These are phyloP conservation scores for Casaregolazyma lundiana DNA, from an alignment of 1,139 yeast species.

Conservation along the genomic window DNA sequence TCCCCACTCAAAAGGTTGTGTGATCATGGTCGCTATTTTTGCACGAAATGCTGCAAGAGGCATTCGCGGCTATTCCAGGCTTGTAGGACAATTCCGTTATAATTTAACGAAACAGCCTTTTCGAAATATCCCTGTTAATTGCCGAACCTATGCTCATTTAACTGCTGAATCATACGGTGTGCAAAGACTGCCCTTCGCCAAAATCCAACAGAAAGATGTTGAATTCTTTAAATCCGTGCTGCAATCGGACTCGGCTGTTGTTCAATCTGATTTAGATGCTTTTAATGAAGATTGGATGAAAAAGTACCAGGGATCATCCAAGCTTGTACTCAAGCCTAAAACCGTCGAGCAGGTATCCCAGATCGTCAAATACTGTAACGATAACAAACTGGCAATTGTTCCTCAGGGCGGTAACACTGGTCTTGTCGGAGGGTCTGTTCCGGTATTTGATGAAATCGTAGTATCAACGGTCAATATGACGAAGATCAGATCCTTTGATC, in stretches of 20 bases:
- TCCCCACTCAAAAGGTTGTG: too few relatives aligned
- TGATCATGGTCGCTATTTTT: background rate
- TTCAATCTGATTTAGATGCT: constrained; percentile 57
- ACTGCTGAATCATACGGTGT: constrained; percentile 32
- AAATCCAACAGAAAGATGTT: constrained; percentile 55
- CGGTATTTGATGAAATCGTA: constrained; percentile 87
- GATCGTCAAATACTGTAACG: constrained; percentile 79
- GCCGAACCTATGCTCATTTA: constrained; percentile 21
- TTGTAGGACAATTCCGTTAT: background rate
- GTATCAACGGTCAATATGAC: constrained; percentile 67
- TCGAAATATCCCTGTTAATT: background rate
- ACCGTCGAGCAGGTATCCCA: constrained; percentile 72
- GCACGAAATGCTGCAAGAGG: background rate
- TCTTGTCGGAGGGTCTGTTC: constrained; percentile 90
- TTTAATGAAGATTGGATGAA: constrained; percentile 96
- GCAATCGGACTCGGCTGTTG: constrained; percentile 41
- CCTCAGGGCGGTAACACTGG: constrained; percentile 99
- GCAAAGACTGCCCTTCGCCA: constrained; percentile 34
- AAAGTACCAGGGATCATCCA: constrained; percentile 84
- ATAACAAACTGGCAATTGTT: constrained; percentile 72
- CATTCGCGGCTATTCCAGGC: background rate
- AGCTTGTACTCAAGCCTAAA: constrained; percentile 78
- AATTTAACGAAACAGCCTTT: background rate
- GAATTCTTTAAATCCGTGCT: constrained; percentile 56
- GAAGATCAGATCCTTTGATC: constrained; percentile 75